Evolutionary conservation across 2,329 filamentous ascomycete genomes (phyloP).

Genomic region (Pseudofabraea citricarpa): DNA sequence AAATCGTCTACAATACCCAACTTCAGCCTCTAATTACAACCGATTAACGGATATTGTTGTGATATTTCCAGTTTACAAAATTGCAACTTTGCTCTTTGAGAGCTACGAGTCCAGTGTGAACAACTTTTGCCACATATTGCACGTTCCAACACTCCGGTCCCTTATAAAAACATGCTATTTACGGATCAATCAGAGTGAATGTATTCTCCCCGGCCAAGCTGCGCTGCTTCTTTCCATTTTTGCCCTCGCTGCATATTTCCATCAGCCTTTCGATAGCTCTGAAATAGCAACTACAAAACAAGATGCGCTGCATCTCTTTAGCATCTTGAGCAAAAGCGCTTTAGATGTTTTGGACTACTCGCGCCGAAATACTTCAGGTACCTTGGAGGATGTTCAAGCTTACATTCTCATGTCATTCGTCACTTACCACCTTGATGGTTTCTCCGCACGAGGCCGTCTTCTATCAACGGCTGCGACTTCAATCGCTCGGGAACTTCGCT

Average conservation of each 20-base stretch:
- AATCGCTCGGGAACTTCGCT: conserved; percentile 13
- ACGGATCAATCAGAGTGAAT: conserved; percentile 13
- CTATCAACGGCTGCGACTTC: conserved; percentile 26
- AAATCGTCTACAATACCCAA: not conserved
- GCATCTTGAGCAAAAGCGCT: conserved; percentile 23
- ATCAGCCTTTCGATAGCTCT: conserved; percentile 11
- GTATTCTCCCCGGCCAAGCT: conserved; percentile 17
- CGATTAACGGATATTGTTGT: conserved; percentile 5
- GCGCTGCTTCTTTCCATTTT: conserved; percentile 23
- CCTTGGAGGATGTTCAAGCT: conserved; percentile 32
- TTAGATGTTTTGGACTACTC: conserved; percentile 30
- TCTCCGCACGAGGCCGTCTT: conserved; percentile 26
- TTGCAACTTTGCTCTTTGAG: conserved; percentile 16
- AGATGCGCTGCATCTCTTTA: conserved; percentile 24
- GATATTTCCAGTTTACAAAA: conserved; percentile 14
- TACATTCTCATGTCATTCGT: conserved; percentile 30
- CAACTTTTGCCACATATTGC: conserved; percentile 20
- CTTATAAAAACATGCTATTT: conserved; percentile 20
- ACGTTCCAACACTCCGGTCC: conserved; percentile 17
- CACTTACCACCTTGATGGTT: conserved; percentile 27
- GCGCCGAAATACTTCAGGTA: conserved; percentile 17
- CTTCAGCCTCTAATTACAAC: not conserved
- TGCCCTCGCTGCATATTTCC: conserved; percentile 21
- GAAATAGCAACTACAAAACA: conserved; percentile 14
- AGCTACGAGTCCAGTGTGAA: conserved; percentile 17